Base-by-base conservation (phyloP, 2,329 filamentous ascomycete species). In the Fusarium buxicola region DNA sequence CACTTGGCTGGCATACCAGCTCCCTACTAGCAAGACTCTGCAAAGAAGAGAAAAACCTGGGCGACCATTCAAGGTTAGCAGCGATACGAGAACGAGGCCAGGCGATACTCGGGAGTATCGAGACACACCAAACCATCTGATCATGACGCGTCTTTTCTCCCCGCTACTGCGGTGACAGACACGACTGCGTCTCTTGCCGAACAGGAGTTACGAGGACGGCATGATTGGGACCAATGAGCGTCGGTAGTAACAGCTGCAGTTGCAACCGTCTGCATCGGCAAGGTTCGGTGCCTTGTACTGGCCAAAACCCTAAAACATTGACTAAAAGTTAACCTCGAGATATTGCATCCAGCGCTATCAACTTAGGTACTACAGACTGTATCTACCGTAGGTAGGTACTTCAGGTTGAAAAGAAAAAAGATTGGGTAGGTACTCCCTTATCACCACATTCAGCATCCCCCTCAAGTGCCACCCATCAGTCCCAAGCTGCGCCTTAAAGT, bases 71-170 rank as follows among this genome's bases (percentile, higher is more conserved):
- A 45, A 58, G 38, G 44, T 40, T 30, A 24, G 27, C 27, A 39
- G 28, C 41, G 15, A 43, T n/a, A 49, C 27, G 36, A 16, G 24
- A 49, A 21, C 21, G 21, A 21, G 21, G 45, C 30, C 45, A 40
- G 55, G 28, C 54, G 25, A 41, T 41, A 49, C 30, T 53, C 21
- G 49, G 65, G 53, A 65, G 47, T 47, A 55, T 67, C 58, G 47
- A 67, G 64, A 66, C 50, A 63, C 58, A 65, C 36, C 49, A 27
- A 38, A 61, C 50, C 60, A 53, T 58, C 61, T 49, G 57, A 69
- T 46, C 68, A 71, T 71, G 69, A 71, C 69, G 69, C 69, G 69
- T 71, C 68, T 56, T 61, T 67, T 58, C 51, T 57, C 18, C 50
- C 54, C 48, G 63, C 65, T 66, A 58, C 64, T 66, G 64, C 57